Base-by-base conservation (phyloP, 2,329 filamentous ascomycete genomes). In the Cladophialophora carrionii region DNA sequence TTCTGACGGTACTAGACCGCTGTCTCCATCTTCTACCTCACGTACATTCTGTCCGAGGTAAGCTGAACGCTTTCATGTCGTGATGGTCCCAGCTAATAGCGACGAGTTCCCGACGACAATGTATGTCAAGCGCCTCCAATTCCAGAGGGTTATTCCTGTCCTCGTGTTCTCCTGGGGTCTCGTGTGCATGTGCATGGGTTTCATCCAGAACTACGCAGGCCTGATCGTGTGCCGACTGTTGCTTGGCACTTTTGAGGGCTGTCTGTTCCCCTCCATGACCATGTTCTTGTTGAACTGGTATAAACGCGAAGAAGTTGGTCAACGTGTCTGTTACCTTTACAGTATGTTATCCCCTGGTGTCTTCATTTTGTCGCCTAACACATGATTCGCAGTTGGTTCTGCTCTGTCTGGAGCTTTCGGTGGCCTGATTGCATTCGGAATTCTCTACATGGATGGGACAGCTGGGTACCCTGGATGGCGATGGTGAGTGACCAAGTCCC, bases 211-310 rank as follows among this genome's bases (percentile, higher is more conserved):
- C 37, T 87, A 85, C 70, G 72, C 72, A 0, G 77, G 78, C 0
- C 74, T 87, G 43, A 78, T 87, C 72, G 79, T 78, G 2, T 80
- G 82, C 9, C 77, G 85, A 3, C 82, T 87, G 68, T 80, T 87
- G 60, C 76, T 88, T 2, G 85, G 85, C 14, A 76, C 82, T 0
- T 87, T 87, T 71, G 85, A 88, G 70, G 63, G 63, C 49, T 65
- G 54, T 31, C 69, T 79, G 0, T 79, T 79, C 43, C 77, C 77
- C 0, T 76, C 76, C 43, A 70, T 79, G 46, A 78, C 77, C 48
- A 68, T 79, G 31, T 78, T 78, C 48, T 63, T 79, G 53, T 76
- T 77, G 6, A 78, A 78, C 74, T 74, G 78, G 2, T 79, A 79
- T 57, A 73, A 73, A 3, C 72, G 77, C 1, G 75, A 78, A 63